Conservation (phyloP, 2,329 filamentous ascomycete species). For the Celoporthe dispersa region DNA sequence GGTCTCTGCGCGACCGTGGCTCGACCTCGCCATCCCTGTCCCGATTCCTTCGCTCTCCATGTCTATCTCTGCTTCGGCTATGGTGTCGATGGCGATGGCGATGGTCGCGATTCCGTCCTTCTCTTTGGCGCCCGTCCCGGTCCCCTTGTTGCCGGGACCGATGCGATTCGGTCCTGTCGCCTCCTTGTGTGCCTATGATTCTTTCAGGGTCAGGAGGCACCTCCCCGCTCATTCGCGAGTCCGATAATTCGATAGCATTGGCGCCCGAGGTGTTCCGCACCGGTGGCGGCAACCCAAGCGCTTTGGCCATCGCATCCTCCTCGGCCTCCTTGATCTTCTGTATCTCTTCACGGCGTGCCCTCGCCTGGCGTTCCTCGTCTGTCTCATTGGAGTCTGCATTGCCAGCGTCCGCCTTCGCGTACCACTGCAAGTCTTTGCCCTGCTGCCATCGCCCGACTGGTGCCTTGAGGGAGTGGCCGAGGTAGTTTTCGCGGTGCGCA, state of each 20-base stretch:
- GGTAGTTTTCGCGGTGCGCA: constrained; percentile 83
- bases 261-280: constrained; percentile 61
- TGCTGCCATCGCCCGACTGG: constrained; percentile 93
- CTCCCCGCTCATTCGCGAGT: constrained; percentile 42
- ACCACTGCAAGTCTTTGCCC: constrained; percentile 69
- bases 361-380: constrained; percentile 59
- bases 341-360: constrained; percentile 76
- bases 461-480: constrained; percentile 90
- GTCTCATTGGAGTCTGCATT: constrained; percentile 58
- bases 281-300: constrained; percentile 78
- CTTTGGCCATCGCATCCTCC: constrained; percentile 84
- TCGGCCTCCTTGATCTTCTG: constrained; percentile 86
- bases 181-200: constrained; percentile 31
- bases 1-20: constrained; percentile 35
- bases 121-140: constrained; percentile 39
- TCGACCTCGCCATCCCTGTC: constrained; percentile 40
- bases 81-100: constrained; percentile 35
- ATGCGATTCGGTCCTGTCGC: constrained; percentile 33
- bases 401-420: constrained; percentile 59
- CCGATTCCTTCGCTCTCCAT: constrained; percentile 35
- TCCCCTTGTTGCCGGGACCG: constrained; percentile 33
- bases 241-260: constrained; percentile 70
- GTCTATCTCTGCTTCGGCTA: constrained; percentile 35
- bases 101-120: constrained; percentile 1
- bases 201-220: constrained; percentile 38